Base-by-base conservation (phyloP, 176 grass and related monocot species). In the Puya raimondii region DNA sequence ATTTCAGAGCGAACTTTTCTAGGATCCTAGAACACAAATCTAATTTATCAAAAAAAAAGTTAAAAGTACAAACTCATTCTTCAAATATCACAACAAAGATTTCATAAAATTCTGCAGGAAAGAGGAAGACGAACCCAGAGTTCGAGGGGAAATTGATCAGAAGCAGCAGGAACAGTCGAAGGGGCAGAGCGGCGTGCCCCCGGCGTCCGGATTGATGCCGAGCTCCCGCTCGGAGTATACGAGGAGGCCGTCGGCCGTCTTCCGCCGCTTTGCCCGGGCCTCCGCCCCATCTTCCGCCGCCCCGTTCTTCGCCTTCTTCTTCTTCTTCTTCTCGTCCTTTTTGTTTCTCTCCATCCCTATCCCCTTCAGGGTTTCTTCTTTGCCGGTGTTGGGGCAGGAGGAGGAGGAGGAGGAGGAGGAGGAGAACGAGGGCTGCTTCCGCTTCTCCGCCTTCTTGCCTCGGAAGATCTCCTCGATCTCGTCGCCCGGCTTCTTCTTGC, bases 381-480 rank as follows among this genome's bases (percentile, higher is more conserved):
- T 12, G 12, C 9, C 10, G n/a, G 52, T 10, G 33, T 42, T 42
- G 6, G 33, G 33, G 4, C 4, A 42, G 5, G 4, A 42, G 33
- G 33, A 42, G 4, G 33, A 42, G 33, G 33, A 42, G 5, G 4
- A 42, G 33, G 33, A 42, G 4, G 33, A 42, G 33, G 33, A 42
- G 0, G 33, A 7, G 5, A 4, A 42, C 4, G 16, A 23, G 9
- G 16, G 23, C 4, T 64, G 16, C 48, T 64, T 74, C 5, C 10
- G 42, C 23, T 66, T 75, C 63, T 75, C 65, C 2, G 15, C 64
- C 63, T 53, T 75, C 15, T 53, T 75, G 51, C 63, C 63, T 21
- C 53, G 73, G 64, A 75, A 75, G 16, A 75, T 75, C 48, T 75
- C 73, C 15, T 75, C 73, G 63, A 75, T 75, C 49, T 75, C 73